phyloP scores from a whole-genome alignment of 495 filamentous ascomycete genomes.

The Penicillium robsamsonii region DNA sequence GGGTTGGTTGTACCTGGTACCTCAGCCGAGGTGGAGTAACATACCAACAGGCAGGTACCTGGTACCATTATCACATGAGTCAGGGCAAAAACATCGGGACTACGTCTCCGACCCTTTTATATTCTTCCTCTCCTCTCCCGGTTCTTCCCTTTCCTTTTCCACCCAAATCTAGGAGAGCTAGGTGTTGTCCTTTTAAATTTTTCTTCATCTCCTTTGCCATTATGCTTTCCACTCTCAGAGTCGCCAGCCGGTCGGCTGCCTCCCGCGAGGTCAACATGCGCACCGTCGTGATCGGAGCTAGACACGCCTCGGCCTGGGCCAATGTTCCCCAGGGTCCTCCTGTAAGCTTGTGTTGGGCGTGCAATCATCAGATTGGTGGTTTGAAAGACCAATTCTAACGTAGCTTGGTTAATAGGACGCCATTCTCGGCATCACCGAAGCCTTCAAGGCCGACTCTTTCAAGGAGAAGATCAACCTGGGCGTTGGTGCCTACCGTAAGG shows the following conservation, averaged over 20 bases:
- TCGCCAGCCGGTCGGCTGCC: slow-evolving; percentile 54
- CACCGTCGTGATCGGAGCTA: slow-evolving; percentile 52
- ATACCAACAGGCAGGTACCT: slow-evolving; percentile 24
- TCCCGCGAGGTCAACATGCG: slow-evolving; percentile 46
- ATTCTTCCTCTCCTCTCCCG: slow-evolving; percentile 21
- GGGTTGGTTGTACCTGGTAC: slow-evolving; percentile 24
- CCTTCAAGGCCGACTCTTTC: slow-evolving; percentile 94
- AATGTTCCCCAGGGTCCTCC: slow-evolving; percentile 90
- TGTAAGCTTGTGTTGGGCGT: slow-evolving; percentile 53
- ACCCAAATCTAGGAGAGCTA: slow-evolving; percentile 18
- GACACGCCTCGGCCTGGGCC: slow-evolving; percentile 80
- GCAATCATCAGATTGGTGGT: neutral
- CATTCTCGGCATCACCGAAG: slow-evolving; percentile 96
- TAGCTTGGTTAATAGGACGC: slow-evolving; percentile 53
- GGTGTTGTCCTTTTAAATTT: slow-evolving; percentile 16
- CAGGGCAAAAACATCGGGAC: slow-evolving; percentile 33
- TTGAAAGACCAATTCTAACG: slow-evolving; percentile 30
- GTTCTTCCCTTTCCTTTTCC: slow-evolving; percentile 23
- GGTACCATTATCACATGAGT: slow-evolving; percentile 40
- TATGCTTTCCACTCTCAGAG: slow-evolving; percentile 59
- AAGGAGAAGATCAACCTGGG: slow-evolving; percentile 96
- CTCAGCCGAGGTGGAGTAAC: neutral
- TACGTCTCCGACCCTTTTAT: slow-evolving; percentile 38
- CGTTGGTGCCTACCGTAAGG: slow-evolving; percentile 57
- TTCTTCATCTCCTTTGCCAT: slow-evolving; percentile 10